Conservation (phyloP, 2,329 filamentous ascomycete genomes). For the Tricladium varicosporioides region DNA sequence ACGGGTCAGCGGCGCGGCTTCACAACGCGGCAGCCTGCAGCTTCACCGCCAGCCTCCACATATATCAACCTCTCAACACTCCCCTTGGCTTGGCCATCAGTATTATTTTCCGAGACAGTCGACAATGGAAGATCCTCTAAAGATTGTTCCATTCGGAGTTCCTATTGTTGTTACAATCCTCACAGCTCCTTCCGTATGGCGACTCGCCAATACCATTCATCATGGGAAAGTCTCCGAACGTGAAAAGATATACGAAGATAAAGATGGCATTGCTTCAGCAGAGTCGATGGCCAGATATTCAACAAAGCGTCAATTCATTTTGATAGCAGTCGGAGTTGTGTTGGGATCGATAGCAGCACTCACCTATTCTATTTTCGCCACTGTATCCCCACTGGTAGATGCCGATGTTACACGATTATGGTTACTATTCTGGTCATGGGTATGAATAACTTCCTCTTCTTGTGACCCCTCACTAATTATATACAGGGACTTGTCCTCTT, state of each 20-base stretch:
- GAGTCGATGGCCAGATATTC: slow-evolving; percentile 63
- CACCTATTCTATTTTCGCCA: slow-evolving; percentile 52
- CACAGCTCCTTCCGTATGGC: slow-evolving; percentile 23
- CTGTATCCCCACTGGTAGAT: slow-evolving; percentile 38
- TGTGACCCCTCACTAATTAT: slow-evolving; percentile 15
- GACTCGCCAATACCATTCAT: slow-evolving; percentile 18
- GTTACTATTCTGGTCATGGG: slow-evolving; percentile 61
- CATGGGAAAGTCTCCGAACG: slow-evolving; percentile 14
- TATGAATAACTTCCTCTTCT: slow-evolving; percentile 39
- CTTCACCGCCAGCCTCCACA: neutral
- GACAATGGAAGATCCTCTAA: neutral
- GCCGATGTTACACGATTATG: slow-evolving; percentile 52
- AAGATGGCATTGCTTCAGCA: slow-evolving; percentile 66
- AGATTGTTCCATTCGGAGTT: neutral
- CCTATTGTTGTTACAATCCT: slow-evolving; percentile 11
- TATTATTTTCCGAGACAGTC: slow-evolving; percentile 9
- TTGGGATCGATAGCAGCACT: slow-evolving; percentile 55
- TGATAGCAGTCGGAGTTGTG: slow-evolving; percentile 52
- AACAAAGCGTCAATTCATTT: slow-evolving; percentile 53
- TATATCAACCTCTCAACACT: neutral
- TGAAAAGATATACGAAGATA: slow-evolving; percentile 59
- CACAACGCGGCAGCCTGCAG: no score
- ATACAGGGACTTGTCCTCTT: slow-evolving; percentile 48
- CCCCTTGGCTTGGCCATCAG: slow-evolving; percentile 8
- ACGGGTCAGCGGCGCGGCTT: no score